phyloP scores from a whole-genome alignment of 2,329 filamentous ascomycete genomes.

The Didymella arachidicola region DNA sequence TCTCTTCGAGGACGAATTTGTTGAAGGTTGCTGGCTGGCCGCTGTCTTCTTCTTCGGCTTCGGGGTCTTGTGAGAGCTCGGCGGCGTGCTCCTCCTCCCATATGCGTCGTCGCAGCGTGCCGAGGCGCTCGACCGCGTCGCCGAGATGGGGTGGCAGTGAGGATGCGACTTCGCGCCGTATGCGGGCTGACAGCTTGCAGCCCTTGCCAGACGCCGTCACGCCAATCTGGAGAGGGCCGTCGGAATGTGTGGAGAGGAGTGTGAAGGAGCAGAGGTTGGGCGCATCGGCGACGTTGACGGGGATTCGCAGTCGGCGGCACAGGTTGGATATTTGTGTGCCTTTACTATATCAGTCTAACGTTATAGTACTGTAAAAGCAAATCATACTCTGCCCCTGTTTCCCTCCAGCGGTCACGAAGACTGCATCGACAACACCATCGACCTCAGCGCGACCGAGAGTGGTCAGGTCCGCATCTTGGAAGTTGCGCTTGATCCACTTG shows the following conservation, averaged over 20 bases:
- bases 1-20: conserved; percentile 76
- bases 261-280: conserved; percentile 88
- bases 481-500: conserved; percentile 70
- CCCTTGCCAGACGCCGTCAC: conserved; percentile 95
- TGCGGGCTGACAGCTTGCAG: conserved; percentile 89
- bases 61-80: conserved; percentile 54
- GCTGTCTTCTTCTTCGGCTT: conserved; percentile 66
- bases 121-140: conserved; percentile 76
- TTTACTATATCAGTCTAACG: conserved; percentile 44
- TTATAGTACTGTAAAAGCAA: neutral
- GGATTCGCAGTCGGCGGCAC: conserved; percentile 82
- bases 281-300: conserved; percentile 90
- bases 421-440: conserved; percentile 80
- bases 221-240: conserved; percentile 92
- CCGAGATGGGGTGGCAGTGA: conserved; percentile 80
- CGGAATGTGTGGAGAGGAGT: conserved; percentile 84
- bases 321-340: conserved; percentile 73
- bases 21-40: conserved; percentile 88
- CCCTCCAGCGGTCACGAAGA: conserved; percentile 78
- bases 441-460: conserved; percentile 82
- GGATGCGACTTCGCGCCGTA: conserved; percentile 86
- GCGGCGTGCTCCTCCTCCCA: conserved; percentile 60
- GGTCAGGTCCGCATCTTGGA: conserved; percentile 75
- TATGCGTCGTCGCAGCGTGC: conserved; percentile 58
- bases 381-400: conserved; percentile 58